phyloP scores from a whole-genome alignment of 73 alveolate genomes.

The Halteria grandinella region DNA sequence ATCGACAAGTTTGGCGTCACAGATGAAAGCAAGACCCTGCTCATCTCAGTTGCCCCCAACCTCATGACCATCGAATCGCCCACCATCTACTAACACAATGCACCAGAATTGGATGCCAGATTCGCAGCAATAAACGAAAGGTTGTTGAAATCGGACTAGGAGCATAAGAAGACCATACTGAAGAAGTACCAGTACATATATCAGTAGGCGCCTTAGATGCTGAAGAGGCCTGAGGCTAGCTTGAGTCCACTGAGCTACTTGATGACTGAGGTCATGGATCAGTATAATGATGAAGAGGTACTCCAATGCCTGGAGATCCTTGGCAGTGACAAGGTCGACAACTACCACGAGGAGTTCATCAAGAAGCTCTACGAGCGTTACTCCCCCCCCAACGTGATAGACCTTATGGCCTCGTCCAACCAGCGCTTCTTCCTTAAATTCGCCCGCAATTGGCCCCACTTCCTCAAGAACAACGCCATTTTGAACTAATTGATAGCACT shows the following conservation, averaged over 20 bases:
- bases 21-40: too few relatives aligned
- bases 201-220: background rate
- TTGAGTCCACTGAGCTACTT: constrained; percentile 6
- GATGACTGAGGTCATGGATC: constrained; percentile 27
- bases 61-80: too few relatives aligned
- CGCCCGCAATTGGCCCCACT: constrained; percentile 40
- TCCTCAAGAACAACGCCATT: constrained; percentile 44
- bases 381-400: background rate
- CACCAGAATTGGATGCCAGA: too few relatives aligned
- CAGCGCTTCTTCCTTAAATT: constrained; percentile 14
- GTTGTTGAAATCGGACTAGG: background rate
- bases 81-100: too few relatives aligned
- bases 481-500: constrained; percentile 11
- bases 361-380: constrained; percentile 33
- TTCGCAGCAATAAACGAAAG: background rate
- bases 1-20: too few relatives aligned
- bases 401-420: background rate
- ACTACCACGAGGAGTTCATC: constrained; percentile 43
- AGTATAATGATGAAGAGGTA: constrained; percentile 15
- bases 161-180: constrained; percentile 2
- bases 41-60: too few relatives aligned
- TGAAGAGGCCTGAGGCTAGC: background rate
- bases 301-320: constrained; percentile 28
- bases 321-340: constrained; percentile 18
- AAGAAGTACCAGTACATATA: constrained; percentile 14